These are phyloP conservation scores for Trichomonas vaginalis DNA, from an alignment of 208 protist species.

Conservation along the genomic window DNA sequence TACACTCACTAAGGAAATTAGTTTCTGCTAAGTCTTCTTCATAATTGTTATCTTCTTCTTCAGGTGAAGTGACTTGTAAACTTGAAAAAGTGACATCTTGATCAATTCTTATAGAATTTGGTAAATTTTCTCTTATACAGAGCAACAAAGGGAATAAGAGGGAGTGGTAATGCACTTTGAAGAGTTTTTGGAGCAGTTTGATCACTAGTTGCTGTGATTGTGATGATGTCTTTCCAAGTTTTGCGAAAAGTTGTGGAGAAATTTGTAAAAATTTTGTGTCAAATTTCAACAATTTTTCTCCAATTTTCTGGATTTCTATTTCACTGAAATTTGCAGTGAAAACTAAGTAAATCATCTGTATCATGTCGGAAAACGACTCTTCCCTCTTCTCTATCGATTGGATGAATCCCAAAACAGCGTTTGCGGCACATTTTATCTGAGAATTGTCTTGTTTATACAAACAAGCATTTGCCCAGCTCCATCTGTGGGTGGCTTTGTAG, in stretches of 20 bases:
- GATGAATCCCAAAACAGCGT: background rate
- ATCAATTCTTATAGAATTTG: background rate
- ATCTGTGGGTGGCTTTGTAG: background rate
- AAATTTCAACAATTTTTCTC: background rate
- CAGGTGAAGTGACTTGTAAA: too few species aligned
- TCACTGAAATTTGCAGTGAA: background rate
- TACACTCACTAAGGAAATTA: background rate
- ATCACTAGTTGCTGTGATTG: background rate
- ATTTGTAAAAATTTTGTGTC: background rate
- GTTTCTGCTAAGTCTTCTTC: background rate
- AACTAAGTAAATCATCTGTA: background rate
- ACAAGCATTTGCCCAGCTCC: background rate
- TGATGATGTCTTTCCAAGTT: background rate
- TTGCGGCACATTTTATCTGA: background rate
- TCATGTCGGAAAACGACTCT: background rate
- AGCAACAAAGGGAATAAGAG: background rate
- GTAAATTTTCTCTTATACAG: background rate
- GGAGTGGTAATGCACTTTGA: background rate
- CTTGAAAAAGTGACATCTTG: background rate
- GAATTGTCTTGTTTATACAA: background rate
- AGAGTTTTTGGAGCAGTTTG: background rate
- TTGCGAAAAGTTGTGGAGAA: background rate
- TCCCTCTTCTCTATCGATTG: background rate
- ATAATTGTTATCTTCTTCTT: background rate
- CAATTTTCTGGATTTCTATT: too few species aligned